Conservation (phyloP, 129 eudicot genomes). For the sunflower (Helianthus annuus) region DNA sequence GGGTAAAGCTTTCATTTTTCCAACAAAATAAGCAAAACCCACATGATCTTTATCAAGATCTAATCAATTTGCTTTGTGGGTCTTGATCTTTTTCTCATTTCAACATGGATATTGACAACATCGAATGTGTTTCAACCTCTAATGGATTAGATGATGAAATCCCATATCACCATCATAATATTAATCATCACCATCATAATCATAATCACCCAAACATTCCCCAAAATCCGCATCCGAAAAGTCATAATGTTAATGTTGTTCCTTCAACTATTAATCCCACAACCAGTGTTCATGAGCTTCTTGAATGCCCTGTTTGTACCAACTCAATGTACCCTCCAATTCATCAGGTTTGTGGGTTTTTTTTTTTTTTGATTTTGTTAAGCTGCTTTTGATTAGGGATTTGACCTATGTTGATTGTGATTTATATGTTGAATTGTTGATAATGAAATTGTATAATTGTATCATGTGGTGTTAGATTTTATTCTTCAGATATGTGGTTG, state of each 20-base stretch:
- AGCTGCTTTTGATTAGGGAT: not conserved
- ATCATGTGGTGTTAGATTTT: not conserved
- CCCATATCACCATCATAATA: conserved; percentile 32
- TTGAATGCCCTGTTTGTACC: conserved; percentile 92
- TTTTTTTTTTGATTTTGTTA: conserved; percentile 6
- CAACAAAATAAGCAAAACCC: conserved; percentile 6
- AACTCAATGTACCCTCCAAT: conserved; percentile 90
- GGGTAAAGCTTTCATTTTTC: conserved; percentile 28
- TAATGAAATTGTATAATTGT: not conserved
- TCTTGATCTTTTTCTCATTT: not conserved
- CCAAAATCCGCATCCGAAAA: conserved; percentile 48
- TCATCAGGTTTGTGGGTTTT: conserved; percentile 56
- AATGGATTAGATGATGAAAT: conserved; percentile 64
- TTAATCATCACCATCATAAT: conserved; percentile 28
- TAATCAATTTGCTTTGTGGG: conserved; percentile 23
- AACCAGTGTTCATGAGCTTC: conserved; percentile 84
- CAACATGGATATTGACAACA: conserved; percentile 60
- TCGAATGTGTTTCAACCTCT: conserved; percentile 60
- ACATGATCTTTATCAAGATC: conserved; percentile 9
- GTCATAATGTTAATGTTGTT: conserved; percentile 44
- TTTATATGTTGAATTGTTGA: not conserved
- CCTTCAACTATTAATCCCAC: conserved; percentile 43
- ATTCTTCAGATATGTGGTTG: not conserved
- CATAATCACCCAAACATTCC: conserved; percentile 35
- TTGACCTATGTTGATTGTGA: not conserved